phyloP scores from a whole-genome alignment of 129 eudicot genomes.

The Escallonia rubra region DNA sequence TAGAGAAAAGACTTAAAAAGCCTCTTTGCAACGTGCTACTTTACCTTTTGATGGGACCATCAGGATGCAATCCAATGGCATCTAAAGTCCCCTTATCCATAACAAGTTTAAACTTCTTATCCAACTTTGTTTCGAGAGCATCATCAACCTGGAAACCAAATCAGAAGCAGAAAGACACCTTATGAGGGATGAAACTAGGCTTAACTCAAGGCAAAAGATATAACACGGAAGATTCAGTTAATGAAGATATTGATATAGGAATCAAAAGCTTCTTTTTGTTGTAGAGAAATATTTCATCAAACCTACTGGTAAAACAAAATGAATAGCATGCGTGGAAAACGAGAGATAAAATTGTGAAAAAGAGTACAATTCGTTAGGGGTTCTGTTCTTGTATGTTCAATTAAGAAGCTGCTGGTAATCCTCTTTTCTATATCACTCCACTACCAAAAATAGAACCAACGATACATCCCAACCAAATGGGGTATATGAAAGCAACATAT shows the following conservation, averaged over 20 bases:
- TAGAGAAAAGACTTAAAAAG: neutral
- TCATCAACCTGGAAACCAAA: constrained; percentile 81
- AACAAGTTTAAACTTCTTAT: constrained; percentile 62
- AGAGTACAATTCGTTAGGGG: too few relatives aligned
- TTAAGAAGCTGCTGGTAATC: too few relatives aligned
- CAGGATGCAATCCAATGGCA: constrained; percentile 99
- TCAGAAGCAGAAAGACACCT: neutral
- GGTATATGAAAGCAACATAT: too few relatives aligned
- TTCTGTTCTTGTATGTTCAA: too few relatives aligned
- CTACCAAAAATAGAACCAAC: too few relatives aligned
- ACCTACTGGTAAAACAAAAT: too few relatives aligned
- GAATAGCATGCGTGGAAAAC: too few relatives aligned
- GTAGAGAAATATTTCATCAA: neutral
- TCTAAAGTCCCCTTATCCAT: constrained; percentile 95
- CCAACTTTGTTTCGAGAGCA: constrained; percentile 90
- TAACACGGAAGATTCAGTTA: neutral
- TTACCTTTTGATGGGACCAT: constrained; percentile 89
- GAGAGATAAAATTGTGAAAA: too few relatives aligned
- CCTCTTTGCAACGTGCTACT: neutral
- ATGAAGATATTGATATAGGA: neutral
- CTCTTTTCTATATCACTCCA: too few relatives aligned
- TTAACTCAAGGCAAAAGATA: neutral
- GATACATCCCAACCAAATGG: too few relatives aligned
- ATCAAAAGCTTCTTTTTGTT: neutral
- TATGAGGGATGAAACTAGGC: neutral